Base-by-base conservation (phyloP, 768 basidiomycete genomes). In the Dendrothele bispora region DNA sequence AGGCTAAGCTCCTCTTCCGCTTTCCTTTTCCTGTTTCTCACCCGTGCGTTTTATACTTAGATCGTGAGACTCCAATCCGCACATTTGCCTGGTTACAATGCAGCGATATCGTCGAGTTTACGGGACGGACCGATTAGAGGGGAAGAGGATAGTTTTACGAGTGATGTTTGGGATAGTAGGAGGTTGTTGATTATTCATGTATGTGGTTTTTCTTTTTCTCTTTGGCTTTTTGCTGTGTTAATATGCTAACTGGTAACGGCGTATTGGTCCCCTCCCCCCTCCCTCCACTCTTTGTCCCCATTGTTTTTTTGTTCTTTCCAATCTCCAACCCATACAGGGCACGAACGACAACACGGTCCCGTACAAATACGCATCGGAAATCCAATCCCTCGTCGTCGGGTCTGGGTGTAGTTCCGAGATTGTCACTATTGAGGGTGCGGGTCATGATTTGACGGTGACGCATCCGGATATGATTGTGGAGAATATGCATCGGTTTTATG, bases 41-140 rank as follows among this genome's bases (percentile, higher is more conserved):
- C 6, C 20, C n/a, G n/a, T n/a, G n/a, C n/a, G n/a, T n/a, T n/a
- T 43, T 26, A 14, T 20, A 10, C 32, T 24, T 51, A 86, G 81
- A 83, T 90, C 46, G 82, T 89, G 1, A 78, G 86, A n/a, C 68
- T 88, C 11, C 88, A 90, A 65, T 85, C 85, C 0, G 88, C 88
- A 1, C 83, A 88, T 58, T 73, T 90, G 5, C 78, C 83, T 1
- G 80, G 88, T 4, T 90, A 81, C 61, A 88, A 90, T 53, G 75
- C 79, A 18, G 88, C 88, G 0, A 67, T 90, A n/a, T 87, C 87
- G 1, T 88, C 86, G 4, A 86, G 82, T 3, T 68, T 90, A 21
- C 77, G 87, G 27, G 78, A 85, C 30, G 87, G 87, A 1, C 87
- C 88, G 12, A 69, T 89, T 24, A 80, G 86, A 30, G 84, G 85